Conservation (phyloP, 164 flowering plant genomes). For the Annona squamosa region DNA sequence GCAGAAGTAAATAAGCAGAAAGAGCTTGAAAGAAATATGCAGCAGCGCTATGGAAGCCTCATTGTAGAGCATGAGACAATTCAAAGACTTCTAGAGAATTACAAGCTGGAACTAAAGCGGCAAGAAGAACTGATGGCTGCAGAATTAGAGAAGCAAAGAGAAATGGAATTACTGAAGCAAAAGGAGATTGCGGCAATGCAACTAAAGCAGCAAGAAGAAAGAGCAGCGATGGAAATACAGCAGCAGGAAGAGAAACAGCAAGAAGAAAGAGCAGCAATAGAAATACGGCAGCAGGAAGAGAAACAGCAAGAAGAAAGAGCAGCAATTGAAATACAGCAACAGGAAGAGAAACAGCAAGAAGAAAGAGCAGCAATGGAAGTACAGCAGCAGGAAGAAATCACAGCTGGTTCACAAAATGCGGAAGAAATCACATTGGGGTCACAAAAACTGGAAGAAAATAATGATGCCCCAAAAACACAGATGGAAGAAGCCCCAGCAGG, state of each 20-base stretch:
- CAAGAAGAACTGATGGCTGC: constrained; percentile 47
- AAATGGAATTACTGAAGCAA: background rate
- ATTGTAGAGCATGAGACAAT: constrained; percentile 53
- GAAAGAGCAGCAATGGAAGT: background rate
- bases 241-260: too few species aligned
- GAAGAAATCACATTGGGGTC: background rate
- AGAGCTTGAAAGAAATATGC: constrained; percentile 68
- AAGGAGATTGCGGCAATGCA: background rate
- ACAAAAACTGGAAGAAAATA: background rate
- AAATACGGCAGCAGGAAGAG: background rate
- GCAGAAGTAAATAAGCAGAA: constrained; percentile 87
- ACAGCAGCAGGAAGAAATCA: too few species aligned
- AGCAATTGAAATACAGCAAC: background rate
- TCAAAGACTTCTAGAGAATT: constrained; percentile 31
- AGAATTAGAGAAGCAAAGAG: background rate
- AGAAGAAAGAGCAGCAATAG: background rate
- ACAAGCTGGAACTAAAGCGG: constrained; percentile 35
- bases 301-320: background rate
- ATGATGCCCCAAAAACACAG: background rate
- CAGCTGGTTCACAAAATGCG: too few species aligned
- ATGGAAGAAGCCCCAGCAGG: constrained; percentile 49
- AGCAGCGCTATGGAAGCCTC: constrained; percentile 60
- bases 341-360: background rate
- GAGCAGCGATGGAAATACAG: too few species aligned
- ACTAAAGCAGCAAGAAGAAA: background rate